Base-by-base conservation (phyloP, 164 flowering plant genomes). In the Paratinospora sagittata region DNA sequence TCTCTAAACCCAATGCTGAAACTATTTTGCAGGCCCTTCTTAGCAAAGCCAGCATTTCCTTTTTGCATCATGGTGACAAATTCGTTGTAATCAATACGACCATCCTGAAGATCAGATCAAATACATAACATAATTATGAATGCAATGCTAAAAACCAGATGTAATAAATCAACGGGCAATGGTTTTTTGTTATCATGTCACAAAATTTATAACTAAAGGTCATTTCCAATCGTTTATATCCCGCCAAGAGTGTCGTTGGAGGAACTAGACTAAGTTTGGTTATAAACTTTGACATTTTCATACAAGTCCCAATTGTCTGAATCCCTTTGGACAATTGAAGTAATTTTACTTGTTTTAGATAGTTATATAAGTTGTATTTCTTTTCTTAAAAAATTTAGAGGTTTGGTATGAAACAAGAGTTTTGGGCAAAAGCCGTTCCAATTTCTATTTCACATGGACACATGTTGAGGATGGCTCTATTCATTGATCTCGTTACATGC, bases 41-140 rank as follows among this genome's bases (percentile, higher is more conserved):
- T 83, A 49, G 77, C 86, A 63, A 89, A 81, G 68, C 84, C 89
- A 9, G 76, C 74, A 72, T 81, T 86, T 41, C 90, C 94, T 36
- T 85, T 82, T 67, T 87, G 89, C 98, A 92, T 92, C 98, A 90
- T 90, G 10, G 87, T 87, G 71, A 88, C 96, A 76, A 92, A 92
- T 77, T 92, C 97, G 27, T 86, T 87, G 81, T 87, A 92, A 65
- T 92, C 96, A 63, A 92, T 92, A 26, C 87, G 84, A 0, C 96
- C 98, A 75, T 92, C 98, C 97, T 92, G 91, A n/a, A 81, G n/a
- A n/a, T n/a, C n/a, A 78, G 12, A 27, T 8, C 65, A 24, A 37
- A 55, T 8, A 45, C 47, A 23, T 36, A 24, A 34, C 19, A 21
- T 9, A 19, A 57, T 11, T 14, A 57, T 58, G 30, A 68, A 33